Percentiles rank a stretch among this genome's conserved stretches.
Evolutionary conservation across 495 filamentous ascomycete species (phyloP).

Genomic region (Ramalina intermedia): DNA sequence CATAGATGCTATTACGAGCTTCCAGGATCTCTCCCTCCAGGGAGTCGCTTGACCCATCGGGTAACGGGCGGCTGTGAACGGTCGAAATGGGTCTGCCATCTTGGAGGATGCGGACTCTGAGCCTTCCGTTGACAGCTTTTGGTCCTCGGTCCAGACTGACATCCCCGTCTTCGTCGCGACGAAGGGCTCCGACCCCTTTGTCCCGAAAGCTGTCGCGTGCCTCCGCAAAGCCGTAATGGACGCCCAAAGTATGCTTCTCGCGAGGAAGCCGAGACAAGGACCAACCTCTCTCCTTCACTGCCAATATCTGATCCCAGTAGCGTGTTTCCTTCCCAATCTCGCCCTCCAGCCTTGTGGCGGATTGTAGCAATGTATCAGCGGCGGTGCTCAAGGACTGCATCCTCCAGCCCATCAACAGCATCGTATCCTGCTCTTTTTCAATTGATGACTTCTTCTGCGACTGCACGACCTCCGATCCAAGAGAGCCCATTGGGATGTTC

Average conservation of each 20-base stretch:
- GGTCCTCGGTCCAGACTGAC: constrained; percentile 60
- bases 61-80: constrained; percentile 20
- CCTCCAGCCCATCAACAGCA: constrained; percentile 63
- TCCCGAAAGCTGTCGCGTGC: constrained; percentile 60
- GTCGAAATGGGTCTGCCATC: constrained; percentile 27
- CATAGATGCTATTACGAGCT: constrained; percentile 76
- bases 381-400: constrained; percentile 57
- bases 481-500: constrained; percentile 52
- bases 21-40: constrained; percentile 40
- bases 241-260: constrained; percentile 60
- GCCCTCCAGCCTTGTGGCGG: constrained; percentile 54
- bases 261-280: constrained; percentile 58
- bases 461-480: constrained; percentile 60
- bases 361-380: constrained; percentile 59
- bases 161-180: constrained; percentile 57
- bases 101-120: constrained; percentile 46
- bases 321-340: constrained; percentile 65
- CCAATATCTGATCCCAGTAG: constrained; percentile 79
- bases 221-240: constrained; percentile 81
- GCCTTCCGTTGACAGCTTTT: constrained; percentile 37
- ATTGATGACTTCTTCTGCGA: constrained; percentile 37
- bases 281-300: constrained; percentile 74
- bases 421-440: constrained; percentile 36
- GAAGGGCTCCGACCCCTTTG: constrained; percentile 62
- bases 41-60: constrained; percentile 16